Base-by-base conservation (phyloP, 1,284 basidiomycete species). In the Ganoderma lucidum region DNA sequence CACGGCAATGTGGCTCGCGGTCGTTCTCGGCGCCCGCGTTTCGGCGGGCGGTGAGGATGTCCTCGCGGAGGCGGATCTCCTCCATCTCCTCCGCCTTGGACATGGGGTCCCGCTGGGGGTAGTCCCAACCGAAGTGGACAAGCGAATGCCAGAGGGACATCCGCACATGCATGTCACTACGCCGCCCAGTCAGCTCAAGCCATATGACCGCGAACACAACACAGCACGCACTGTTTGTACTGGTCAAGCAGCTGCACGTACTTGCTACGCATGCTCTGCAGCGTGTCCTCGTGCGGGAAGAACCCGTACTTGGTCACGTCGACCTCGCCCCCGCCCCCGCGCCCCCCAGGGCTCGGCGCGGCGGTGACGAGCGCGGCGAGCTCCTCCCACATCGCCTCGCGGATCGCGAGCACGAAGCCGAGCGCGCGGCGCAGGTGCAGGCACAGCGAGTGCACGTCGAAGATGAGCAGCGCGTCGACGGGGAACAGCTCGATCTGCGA, bases 341-440 rank as follows among this genome's bases (percentile, higher is more conserved):
- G n/a, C 56, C 4, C 23, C 42, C 53, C 55, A n/a, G 62, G 44
- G 35, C 39, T 9, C 6, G 39, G 5, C 39, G 9, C 39, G 32
- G 62, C 56, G 19, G 53, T 81, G 77, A 89, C 83, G 69, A 87
- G 83, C 72, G 88, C 86, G 71, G 86, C 85, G 61, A 93, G 82
- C 69, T 91, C 90, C 70, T 92, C 91, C 91, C 91, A 93, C 90
- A 93, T 92, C 51, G 90, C 87, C 77, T 93, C 91, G 76, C 89
- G 86, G 73, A 89, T 89, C 10, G 87, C 89, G n/a, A 92, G 78
- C 28, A 93, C 88, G 32, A 82, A 80, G 71, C 88, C 85, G 71
- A 87, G 90, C 37, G 88, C 86, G 71, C 86, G 83, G 74, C 90
- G 88, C 3, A 93, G 83, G 69, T 92, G 91, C 88, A 93, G 90